Conservation (phyloP, 2,329 filamentous ascomycete genomes). For the Pyricularia sp. region DNA sequence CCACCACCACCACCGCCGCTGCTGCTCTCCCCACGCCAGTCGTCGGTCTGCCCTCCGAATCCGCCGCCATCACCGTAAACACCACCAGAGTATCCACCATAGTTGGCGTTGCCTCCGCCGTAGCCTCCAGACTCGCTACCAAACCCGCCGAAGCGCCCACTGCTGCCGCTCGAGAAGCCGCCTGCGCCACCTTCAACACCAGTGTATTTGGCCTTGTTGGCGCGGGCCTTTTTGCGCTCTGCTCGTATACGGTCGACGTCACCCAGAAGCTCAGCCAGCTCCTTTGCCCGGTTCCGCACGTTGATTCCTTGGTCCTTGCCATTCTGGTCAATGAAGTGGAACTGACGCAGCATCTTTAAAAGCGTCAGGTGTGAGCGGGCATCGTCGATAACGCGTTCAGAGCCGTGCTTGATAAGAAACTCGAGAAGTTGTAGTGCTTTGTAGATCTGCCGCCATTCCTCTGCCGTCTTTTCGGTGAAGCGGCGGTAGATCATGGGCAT, state of each 20-base stretch:
- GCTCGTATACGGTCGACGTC: constrained; percentile 82
- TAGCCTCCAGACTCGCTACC: constrained; percentile 75
- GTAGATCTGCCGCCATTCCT: constrained; percentile 99
- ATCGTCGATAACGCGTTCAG: constrained; percentile 94
- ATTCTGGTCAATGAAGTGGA: constrained; percentile 92
- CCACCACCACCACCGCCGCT: constrained; percentile 27
- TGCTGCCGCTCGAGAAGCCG: constrained; percentile 39
- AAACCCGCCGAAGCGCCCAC: constrained; percentile 72
- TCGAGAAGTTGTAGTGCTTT: constrained; percentile 95
- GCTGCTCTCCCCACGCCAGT: constrained; percentile 54
- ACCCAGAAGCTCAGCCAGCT: constrained; percentile 83
- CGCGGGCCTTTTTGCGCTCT: constrained; percentile 80
- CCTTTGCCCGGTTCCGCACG: constrained; percentile 92
- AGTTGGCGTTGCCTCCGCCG: constrained; percentile 21
- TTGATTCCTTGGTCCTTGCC: constrained; percentile 98
- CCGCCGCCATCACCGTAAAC: constrained; percentile 96
- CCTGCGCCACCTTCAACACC: constrained; percentile 80
- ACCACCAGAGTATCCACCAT: constrained; percentile 54
- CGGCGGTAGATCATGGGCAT: constrained; percentile 99
- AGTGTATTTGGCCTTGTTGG: constrained; percentile 89
- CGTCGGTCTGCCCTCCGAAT: constrained; percentile 69
- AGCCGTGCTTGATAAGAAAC: constrained; percentile 93
- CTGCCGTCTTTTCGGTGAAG: constrained; percentile 95
- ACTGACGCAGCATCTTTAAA: constrained; percentile 96
- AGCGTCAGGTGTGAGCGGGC: constrained; percentile 90